These are phyloP conservation scores for Sarocladiaceae sp. DNA, from an alignment of 2,329 filamentous ascomycete genomes.

Conservation along the genomic window DNA sequence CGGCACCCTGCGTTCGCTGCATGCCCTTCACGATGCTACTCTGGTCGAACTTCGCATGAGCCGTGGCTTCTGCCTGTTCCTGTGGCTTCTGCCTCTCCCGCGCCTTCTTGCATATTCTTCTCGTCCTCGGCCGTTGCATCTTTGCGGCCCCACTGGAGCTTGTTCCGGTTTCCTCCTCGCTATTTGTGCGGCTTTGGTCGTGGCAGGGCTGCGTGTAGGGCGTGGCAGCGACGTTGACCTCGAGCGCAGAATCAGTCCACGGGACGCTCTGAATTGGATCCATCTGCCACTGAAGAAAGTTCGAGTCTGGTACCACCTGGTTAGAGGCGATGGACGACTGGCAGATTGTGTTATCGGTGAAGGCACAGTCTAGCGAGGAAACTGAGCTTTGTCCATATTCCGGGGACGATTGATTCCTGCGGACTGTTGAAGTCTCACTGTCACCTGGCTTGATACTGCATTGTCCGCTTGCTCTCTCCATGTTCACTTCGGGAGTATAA, in stretches of 20 bases:
- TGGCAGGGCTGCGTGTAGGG: neutral
- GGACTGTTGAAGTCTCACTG: too few species aligned
- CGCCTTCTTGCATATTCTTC: too few species aligned
- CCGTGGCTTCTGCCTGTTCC: neutral
- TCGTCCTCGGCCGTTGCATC: neutral
- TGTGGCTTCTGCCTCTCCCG: too few species aligned
- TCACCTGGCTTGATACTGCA: too few species aligned
- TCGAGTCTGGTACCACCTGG: neutral
- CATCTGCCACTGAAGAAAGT: neutral
- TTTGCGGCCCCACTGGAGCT: neutral
- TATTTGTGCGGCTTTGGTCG: neutral
- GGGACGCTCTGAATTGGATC: neutral
- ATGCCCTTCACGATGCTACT: slow-evolving; percentile 19
- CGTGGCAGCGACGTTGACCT: neutral
- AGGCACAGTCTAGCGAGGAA: neutral
- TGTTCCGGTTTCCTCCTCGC: neutral
- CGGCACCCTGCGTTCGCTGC: slow-evolving; percentile 20
- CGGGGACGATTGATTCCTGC: too few species aligned
- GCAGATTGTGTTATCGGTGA: neutral
- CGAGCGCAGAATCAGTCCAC: neutral
- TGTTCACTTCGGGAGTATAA: too few species aligned
- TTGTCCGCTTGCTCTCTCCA: too few species aligned
- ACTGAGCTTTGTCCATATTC: neutral
- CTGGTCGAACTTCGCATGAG: slow-evolving; percentile 13
- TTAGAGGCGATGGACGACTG: neutral